Evolutionary conservation across 768 basidiomycete species (phyloP).

Genomic region (Naganishia randhawae): DNA sequence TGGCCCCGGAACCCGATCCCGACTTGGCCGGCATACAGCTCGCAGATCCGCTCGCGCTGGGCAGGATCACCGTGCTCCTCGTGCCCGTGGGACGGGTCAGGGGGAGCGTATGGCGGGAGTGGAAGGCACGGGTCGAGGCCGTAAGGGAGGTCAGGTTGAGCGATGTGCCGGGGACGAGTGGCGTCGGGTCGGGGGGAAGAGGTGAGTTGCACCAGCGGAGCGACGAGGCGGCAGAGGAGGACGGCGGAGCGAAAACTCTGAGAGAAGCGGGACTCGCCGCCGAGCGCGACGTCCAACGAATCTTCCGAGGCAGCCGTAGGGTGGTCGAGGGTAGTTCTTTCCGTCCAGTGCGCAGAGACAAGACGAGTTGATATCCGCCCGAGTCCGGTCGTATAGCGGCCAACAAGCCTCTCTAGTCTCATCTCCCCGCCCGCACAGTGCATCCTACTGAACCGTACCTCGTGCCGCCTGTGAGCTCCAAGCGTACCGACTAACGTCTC

Average conservation of each 20-base stretch:
- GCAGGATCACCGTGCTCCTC: slow-evolving; percentile 77
- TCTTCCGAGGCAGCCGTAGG: too few relatives aligned
- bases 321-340: too few relatives aligned
- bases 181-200: slow-evolving; percentile 24
- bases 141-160: slow-evolving; percentile 71
- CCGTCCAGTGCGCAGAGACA: too few relatives aligned
- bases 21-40: slow-evolving; percentile 32
- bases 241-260: not conserved
- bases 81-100: slow-evolving; percentile 78
- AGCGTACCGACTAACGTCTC: slow-evolving; percentile 13
- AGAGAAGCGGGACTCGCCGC: not conserved
- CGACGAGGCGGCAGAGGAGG: not conserved
- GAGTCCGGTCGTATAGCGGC: too few relatives aligned
- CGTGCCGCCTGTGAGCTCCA: not conserved
- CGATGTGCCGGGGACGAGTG: slow-evolving; percentile 57
- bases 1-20: slow-evolving; percentile 19
- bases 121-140: slow-evolving; percentile 67
- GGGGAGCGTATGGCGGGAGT: slow-evolving; percentile 66
- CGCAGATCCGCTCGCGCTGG: slow-evolving; percentile 59
- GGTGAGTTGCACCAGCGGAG: not conserved
- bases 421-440: too few relatives aligned
- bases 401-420: too few relatives aligned
- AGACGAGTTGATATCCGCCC: too few relatives aligned
- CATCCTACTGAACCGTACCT: not conserved
- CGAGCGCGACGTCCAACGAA: too few relatives aligned